These are phyloP conservation scores for Parachaetomium inaequale DNA, from an alignment of 495 filamentous ascomycete species.

Conservation along the genomic window DNA sequence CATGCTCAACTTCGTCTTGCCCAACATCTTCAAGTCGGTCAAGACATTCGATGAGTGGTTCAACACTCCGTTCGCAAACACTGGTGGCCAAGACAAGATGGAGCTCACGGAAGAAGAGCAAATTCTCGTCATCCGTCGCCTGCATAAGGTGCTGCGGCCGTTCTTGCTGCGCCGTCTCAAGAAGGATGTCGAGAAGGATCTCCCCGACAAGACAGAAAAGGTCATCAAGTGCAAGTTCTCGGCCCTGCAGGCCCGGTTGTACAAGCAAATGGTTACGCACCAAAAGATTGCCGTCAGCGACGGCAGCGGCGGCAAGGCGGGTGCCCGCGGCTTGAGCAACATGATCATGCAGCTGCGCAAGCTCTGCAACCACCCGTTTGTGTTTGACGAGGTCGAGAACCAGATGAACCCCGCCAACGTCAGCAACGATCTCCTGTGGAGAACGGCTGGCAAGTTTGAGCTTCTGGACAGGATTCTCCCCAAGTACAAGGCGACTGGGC, in stretches of 20 bases:
- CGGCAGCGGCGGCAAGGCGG: constrained; percentile 92
- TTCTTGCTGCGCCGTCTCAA: constrained; percentile 98
- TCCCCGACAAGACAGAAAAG: constrained; percentile 97
- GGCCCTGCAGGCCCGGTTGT: constrained; percentile 84
- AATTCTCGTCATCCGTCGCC: constrained; percentile 92
- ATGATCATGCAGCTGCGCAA: constrained; percentile 99
- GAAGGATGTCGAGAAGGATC: constrained; percentile 98
- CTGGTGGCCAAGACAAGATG: constrained; percentile 96
- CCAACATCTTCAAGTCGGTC: constrained; percentile 98
- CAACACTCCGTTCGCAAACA: constrained; percentile 98
- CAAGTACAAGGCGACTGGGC: constrained; percentile 83
- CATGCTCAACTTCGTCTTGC: constrained; percentile 94
- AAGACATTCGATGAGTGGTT: constrained; percentile 99
- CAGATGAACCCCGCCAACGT: constrained; percentile 88
- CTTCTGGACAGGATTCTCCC: constrained; percentile 87
- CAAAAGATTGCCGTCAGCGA: constrained; percentile 93
- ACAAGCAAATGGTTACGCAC: constrained; percentile 93
- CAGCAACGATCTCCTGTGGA: constrained; percentile 92
- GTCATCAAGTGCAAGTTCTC: constrained; percentile 99
- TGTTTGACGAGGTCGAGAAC: constrained; percentile 95
- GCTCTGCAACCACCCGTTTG: constrained; percentile 98
- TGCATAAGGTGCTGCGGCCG: constrained; percentile 95
- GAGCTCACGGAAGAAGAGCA: constrained; percentile 99
- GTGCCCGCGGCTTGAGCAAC: constrained; percentile 93
- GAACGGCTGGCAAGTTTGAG: constrained; percentile 96